Evolutionary conservation across 306 rosid genomes (phyloP).

Genomic region (Datisca glomerata): DNA sequence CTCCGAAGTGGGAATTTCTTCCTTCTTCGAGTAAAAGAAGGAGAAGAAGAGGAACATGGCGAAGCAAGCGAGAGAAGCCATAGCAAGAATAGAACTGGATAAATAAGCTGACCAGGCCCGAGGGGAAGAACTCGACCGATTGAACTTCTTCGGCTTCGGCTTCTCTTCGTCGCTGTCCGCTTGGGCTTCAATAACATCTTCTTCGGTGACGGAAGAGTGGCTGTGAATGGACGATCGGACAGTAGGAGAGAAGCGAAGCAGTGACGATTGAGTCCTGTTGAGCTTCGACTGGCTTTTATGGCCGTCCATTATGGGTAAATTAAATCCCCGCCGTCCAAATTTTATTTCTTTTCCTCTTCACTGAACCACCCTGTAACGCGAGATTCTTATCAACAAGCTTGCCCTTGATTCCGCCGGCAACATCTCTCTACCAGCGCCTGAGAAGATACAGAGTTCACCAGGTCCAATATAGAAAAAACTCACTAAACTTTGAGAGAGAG

Average conservation of each 20-base stretch:
- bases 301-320: constrained; percentile 52
- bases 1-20: constrained; percentile 64
- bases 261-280: constrained; percentile 76
- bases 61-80: constrained; percentile 21
- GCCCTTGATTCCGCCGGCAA: too few species aligned
- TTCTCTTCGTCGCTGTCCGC: constrained; percentile 25
- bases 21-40: constrained; percentile 37
- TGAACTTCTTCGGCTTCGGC: constrained; percentile 19
- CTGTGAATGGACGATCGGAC: constrained; percentile 90
- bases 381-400: too few species aligned
- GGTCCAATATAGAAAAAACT: too few species aligned
- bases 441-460: too few species aligned
- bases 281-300: constrained; percentile 67
- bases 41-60: constrained; percentile 24
- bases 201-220: constrained; percentile 56
- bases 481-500: too few species aligned
- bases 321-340: too few species aligned
- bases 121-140: constrained; percentile 20
- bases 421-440: too few species aligned
- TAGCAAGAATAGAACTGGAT: constrained; percentile 19
- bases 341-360: too few species aligned
- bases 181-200: constrained; percentile 20
- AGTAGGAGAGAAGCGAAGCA: constrained; percentile 79
- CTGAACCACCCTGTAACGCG: too few species aligned
- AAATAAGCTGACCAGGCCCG: constrained; percentile 19